Conservation (phyloP, 2,329 filamentous ascomycete species). For the Colletotrichum salicis region DNA sequence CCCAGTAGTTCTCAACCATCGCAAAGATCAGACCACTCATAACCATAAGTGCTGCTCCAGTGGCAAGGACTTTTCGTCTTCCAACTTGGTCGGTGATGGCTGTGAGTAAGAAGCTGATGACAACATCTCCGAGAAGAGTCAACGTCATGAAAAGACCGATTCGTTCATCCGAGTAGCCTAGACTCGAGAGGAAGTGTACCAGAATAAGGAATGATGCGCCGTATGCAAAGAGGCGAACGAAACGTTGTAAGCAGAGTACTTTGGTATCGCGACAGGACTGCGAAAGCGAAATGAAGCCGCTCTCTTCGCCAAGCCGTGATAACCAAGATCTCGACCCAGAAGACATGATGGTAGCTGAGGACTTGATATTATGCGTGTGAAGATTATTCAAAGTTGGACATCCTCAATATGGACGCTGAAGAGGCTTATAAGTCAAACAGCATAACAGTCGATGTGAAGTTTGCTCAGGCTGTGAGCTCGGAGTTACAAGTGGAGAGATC, state of each 20-base stretch:
- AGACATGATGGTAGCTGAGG: background rate
- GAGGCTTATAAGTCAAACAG: constrained; percentile 15
- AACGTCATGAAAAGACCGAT: constrained; percentile 75
- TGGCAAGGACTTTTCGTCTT: constrained; percentile 61
- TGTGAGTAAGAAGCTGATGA: constrained; percentile 68
- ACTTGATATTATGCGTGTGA: too few relatives aligned
- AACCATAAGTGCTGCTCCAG: constrained; percentile 66
- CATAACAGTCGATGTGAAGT: background rate
- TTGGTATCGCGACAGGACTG: constrained; percentile 61
- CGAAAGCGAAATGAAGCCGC: constrained; percentile 57
- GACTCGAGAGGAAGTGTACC: constrained; percentile 63
- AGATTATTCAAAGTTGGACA: background rate
- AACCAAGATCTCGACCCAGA: constrained; percentile 13
- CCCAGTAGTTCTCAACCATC: constrained; percentile 63
- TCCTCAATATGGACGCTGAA: background rate
- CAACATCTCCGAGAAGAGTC: constrained; percentile 68
- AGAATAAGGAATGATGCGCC: constrained; percentile 68
- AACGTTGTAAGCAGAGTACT: constrained; percentile 67
- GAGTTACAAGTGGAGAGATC: constrained; percentile 25
- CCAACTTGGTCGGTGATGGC: constrained; percentile 68
- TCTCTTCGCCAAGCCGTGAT: constrained; percentile 45
- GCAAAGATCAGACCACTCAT: constrained; percentile 67
- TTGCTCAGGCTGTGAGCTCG: constrained; percentile 10
- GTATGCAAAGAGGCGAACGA: constrained; percentile 72
- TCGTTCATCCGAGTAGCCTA: constrained; percentile 60